Evolutionary conservation across 2,329 filamentous ascomycete genomes (phyloP).

Genomic region (Exophiala oligosperma): DNA sequence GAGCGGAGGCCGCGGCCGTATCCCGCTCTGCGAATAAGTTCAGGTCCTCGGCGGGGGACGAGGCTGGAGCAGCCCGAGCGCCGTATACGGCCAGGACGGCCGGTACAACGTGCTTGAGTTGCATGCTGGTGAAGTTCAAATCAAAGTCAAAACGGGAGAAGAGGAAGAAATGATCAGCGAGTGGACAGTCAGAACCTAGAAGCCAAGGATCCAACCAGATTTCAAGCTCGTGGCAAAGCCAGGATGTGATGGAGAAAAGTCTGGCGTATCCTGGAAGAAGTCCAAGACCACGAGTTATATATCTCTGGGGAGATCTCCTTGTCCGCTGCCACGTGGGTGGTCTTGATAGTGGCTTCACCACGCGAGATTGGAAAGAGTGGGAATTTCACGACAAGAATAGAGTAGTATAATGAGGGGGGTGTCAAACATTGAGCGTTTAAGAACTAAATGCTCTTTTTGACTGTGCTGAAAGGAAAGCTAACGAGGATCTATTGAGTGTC

Average conservation of each 20-base stretch:
- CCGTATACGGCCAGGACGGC: slow-evolving; percentile 14
- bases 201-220: slow-evolving; percentile 5
- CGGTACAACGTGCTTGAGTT: slow-evolving; percentile 13
- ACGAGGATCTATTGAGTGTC: slow-evolving; percentile 4
- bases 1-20: slow-evolving; percentile 3
- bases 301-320: not conserved
- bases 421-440: slow-evolving; percentile 2
- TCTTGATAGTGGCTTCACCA: slow-evolving; percentile 5
- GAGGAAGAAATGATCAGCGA: slow-evolving; percentile 1
- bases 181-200: slow-evolving; percentile 7
- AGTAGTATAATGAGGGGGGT: not conserved
- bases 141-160: not conserved
- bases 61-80: slow-evolving; percentile 11
- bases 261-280: not conserved
- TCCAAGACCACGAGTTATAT: not conserved
- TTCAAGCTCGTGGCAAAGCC: slow-evolving; percentile 10
- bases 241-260: slow-evolving; percentile 2
- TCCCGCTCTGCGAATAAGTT: slow-evolving; percentile 13
- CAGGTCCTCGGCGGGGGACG: not conserved
- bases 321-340: slow-evolving; percentile 10
- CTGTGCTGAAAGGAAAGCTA: not conserved
- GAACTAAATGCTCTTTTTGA: slow-evolving; percentile 4
- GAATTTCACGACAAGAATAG: not conserved
- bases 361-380: slow-evolving; percentile 8
- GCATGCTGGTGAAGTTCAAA: slow-evolving; percentile 11